Percentiles rank a stretch among this genome's conserved stretches.
Evolutionary conservation across 1,284 basidiomycete species (phyloP).

Genomic region (Chalciporus sp.): DNA sequence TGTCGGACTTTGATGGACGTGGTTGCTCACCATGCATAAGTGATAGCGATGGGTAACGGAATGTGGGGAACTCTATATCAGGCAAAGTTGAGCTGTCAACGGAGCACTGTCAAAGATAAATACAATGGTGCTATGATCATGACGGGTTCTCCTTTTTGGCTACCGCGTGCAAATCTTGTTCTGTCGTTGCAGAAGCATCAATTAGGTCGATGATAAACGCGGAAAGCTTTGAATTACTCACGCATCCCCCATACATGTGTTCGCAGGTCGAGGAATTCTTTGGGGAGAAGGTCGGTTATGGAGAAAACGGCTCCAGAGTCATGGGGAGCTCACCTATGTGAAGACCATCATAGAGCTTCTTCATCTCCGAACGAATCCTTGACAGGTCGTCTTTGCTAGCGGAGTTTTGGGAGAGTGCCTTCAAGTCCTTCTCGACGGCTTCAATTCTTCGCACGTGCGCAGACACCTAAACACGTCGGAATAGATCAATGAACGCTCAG

Average conservation of each 20-base stretch:
- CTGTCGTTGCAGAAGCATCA: slow-evolving; percentile 38
- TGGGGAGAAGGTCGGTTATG: not conserved
- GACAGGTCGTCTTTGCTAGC: slow-evolving; percentile 80
- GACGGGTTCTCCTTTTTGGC: slow-evolving; percentile 67
- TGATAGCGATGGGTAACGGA: not conserved
- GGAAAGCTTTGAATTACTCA: slow-evolving; percentile 44
- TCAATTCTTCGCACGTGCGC: slow-evolving; percentile 85
- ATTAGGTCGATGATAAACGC: not conserved
- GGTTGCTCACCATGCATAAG: not conserved
- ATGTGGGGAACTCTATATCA: not conserved
- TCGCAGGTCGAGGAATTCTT: slow-evolving; percentile 74
- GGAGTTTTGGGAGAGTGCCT: slow-evolving; percentile 66
- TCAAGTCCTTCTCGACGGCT: slow-evolving; percentile 86
- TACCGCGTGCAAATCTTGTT: slow-evolving; percentile 78
- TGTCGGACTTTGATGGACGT: not conserved
- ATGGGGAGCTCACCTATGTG: slow-evolving; percentile 65
- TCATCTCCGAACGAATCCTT: slow-evolving; percentile 75
- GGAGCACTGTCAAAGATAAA: not conserved
- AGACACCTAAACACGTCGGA: slow-evolving; percentile 59
- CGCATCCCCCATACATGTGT: slow-evolving; percentile 84
- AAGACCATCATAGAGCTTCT: slow-evolving; percentile 82
- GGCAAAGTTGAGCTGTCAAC: not conserved
- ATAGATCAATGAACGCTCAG: slow-evolving; percentile 24
- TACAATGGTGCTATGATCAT: slow-evolving; percentile 37
- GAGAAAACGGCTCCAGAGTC: no score